Percentiles rank a stretch among this genome's conserved stretches.
Evolutionary conservation across 2,329 filamentous ascomycete species (phyloP).

Genomic region (Aspergillus sp.): DNA sequence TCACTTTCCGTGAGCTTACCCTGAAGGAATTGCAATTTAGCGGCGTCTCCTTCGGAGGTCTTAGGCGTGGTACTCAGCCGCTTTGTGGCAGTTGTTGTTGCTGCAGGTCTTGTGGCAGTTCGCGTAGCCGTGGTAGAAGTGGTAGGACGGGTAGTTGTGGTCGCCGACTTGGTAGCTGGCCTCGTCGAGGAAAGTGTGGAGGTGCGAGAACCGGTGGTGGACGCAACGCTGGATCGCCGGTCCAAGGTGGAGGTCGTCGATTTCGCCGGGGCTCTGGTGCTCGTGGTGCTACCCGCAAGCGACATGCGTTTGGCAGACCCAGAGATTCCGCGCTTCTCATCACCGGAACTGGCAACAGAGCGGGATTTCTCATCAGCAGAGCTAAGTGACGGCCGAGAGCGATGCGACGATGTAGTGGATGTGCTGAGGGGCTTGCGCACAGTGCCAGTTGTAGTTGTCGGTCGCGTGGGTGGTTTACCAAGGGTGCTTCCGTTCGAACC

Average conservation of each 20-base stretch:
- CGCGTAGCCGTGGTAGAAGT: slow-evolving; percentile 23
- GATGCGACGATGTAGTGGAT: slow-evolving; percentile 39
- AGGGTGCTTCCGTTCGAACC: slow-evolving; percentile 39
- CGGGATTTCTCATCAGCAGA: slow-evolving; percentile 45
- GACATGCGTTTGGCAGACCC: slow-evolving; percentile 47
- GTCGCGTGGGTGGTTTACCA: slow-evolving; percentile 47
- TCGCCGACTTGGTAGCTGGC: slow-evolving; percentile 25
- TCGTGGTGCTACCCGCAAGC: slow-evolving; percentile 37
- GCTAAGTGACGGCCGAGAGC: slow-evolving; percentile 43
- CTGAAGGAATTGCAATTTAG: slow-evolving; percentile 37
- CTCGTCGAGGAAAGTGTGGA: slow-evolving; percentile 26
- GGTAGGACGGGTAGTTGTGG: slow-evolving; percentile 27
- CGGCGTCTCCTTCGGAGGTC: slow-evolving; percentile 27
- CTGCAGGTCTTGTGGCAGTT: slow-evolving; percentile 18
- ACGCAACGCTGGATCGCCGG: slow-evolving; percentile 39
- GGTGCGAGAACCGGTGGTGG: slow-evolving; percentile 24
- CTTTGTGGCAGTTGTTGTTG: slow-evolving; percentile 27
- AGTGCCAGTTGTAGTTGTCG: slow-evolving; percentile 30
- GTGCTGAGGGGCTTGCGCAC: slow-evolving; percentile 38
- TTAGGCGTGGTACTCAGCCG: slow-evolving; percentile 38
- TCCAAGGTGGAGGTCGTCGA: slow-evolving; percentile 34
- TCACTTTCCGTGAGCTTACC: slow-evolving; percentile 39
- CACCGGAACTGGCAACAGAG: slow-evolving; percentile 44
- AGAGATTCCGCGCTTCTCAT: slow-evolving; percentile 46
- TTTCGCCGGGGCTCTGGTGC: slow-evolving; percentile 34